Base-by-base conservation (phyloP, 2,329 filamentous ascomycete genomes). In the Parastagonospora nodorum region DNA sequence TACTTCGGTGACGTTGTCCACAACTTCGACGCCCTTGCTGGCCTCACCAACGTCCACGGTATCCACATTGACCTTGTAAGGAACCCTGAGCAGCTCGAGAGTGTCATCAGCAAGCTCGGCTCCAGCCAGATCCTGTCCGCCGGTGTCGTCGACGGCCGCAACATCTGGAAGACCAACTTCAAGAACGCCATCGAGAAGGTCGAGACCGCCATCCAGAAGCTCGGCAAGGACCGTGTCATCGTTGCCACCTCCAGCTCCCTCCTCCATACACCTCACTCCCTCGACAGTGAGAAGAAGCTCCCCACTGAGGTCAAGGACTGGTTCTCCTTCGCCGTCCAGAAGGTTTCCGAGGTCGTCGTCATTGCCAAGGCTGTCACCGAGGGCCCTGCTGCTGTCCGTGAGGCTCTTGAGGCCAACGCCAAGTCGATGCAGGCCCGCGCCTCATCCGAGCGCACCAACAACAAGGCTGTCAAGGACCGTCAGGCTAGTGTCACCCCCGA, bases 131-230 rank as follows among this genome's bases (percentile, higher is more conserved):
- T 92, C 66, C 88, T 99, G 63, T 99, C 94, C 63, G 89, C 87
- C 61, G 94, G 94, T 90, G 89, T 99, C 68, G 94, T 99, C 64
- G 92, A 99, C 71, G 94, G 94, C 71, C 92, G 94, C 73, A 99
- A 99, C 86, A 97, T 99, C 84, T 99, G 94, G 94, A 99, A 99
- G 90, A 97, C 92, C 80, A 96, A 97, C 88, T 89, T 97, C 82
- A 89, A 96, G 86, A 86, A 86, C 70, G 92, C 94, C 72, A 95
- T 99, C 62, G 92, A 94, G 83, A 85, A 82, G 60, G 88, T 94
- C 56, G 91, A 97, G 86, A 82, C 85, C 53, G 94, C 93, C 61
- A 82, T 97, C 70, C 90, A 97, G 83, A 91, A 96, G 83, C 86
- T 99, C 59, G 93, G 94, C 81, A 93, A 96, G 84, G 92, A 97